A percentile compares a stretch with the other conserved stretches of the same genome.
phyloP scores from a whole-genome alignment of 805 yeast species.

The Wickerhamiella vanderwaltii region DNA sequence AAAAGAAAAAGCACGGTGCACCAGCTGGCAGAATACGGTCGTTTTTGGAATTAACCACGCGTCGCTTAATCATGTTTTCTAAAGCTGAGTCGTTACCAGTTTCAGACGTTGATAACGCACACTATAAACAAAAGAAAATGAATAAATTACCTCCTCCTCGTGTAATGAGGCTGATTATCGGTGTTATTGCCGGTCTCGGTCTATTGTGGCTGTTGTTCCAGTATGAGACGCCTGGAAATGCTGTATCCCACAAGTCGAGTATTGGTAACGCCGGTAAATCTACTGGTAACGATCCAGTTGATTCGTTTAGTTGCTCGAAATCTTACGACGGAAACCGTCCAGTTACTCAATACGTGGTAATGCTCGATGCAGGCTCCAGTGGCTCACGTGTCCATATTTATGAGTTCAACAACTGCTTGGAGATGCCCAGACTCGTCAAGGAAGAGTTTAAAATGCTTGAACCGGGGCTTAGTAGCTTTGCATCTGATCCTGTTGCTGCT shows the following conservation, averaged over 20 bases:
- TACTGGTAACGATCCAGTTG: slow-evolving; percentile 5
- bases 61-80: slow-evolving; percentile 14
- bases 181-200: slow-evolving; percentile 11
- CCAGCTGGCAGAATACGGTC: too few relatives aligned
- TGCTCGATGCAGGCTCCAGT: slow-evolving; percentile 97
- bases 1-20: too few relatives aligned
- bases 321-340: slow-evolving; percentile 32
- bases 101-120: slow-evolving; percentile 14
- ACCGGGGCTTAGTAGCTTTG: slow-evolving; percentile 76
- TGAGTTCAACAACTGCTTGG: slow-evolving; percentile 72
- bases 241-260: background rate
- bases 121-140: slow-evolving; percentile 12
- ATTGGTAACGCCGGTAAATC: background rate
- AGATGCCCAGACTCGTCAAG: slow-evolving; percentile 66
- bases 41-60: too few relatives aligned
- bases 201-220: slow-evolving; percentile 11
- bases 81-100: slow-evolving; percentile 12
- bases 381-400: slow-evolving; percentile 95
- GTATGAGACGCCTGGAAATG: background rate
- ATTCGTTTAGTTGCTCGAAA: slow-evolving; percentile 22
- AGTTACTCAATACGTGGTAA: slow-evolving; percentile 58
- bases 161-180: slow-evolving; percentile 12
- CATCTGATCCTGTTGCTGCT: slow-evolving; percentile 69
- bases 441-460: slow-evolving; percentile 82
- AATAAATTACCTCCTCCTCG: slow-evolving; percentile 10